Evolutionary conservation across 257 asterid genomes (phyloP).

Genomic region (Solanum lycopersicoides): DNA sequence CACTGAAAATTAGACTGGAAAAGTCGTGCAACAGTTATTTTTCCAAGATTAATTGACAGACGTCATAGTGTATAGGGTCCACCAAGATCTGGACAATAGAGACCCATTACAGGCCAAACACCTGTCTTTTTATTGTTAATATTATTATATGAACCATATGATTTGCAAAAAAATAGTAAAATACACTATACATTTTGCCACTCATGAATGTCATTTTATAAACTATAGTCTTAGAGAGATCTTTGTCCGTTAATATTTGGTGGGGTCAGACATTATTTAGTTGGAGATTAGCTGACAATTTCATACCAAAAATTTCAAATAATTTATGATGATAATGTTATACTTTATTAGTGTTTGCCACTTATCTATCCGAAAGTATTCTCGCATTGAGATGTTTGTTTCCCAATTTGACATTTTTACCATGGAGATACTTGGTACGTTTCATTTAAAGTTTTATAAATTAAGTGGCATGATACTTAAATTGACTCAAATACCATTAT

Average conservation of each 20-base stretch:
- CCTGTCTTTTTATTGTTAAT: conserved; percentile 15
- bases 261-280: not conserved
- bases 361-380: not conserved
- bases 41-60: not conserved
- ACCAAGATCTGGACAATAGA: not conserved
- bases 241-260: not conserved
- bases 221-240: not conserved
- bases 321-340: too few relatives aligned
- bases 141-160: not conserved
- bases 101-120: conserved; percentile 13
- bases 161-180: not conserved
- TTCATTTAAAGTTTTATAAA: too few relatives aligned
- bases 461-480: not conserved
- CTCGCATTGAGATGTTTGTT: not conserved
- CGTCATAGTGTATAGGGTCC: conserved; percentile 1
- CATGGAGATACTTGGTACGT: not conserved
- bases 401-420: not conserved
- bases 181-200: not conserved
- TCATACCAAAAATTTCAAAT: not conserved
- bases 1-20: conserved; percentile 1
- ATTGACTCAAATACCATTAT: not conserved
- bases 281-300: not conserved
- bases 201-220: not conserved
- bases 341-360: too few relatives aligned
- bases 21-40: not conserved